Evolutionary conservation across 208 protist genomes (phyloP).

Genomic region (Trypanosoma platydactyli): DNA sequence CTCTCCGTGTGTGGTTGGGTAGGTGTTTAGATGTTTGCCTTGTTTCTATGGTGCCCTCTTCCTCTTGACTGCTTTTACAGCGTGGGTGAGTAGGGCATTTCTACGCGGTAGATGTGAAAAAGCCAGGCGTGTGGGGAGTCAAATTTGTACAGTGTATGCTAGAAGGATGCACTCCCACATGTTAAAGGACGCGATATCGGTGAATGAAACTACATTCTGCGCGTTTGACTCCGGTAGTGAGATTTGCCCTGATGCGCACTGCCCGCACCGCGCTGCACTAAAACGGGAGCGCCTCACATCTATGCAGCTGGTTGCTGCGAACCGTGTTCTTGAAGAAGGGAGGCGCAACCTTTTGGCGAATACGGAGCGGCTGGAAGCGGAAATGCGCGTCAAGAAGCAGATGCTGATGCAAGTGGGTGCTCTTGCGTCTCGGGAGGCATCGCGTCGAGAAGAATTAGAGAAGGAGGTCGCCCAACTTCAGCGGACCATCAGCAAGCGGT

Average conservation of each 20-base stretch:
- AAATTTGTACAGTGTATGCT: no score
- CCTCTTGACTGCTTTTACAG: not conserved
- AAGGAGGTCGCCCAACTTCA: constrained; percentile 1
- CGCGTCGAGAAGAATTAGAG: constrained; percentile 14
- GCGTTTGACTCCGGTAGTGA: not conserved
- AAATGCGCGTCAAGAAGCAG: not conserved
- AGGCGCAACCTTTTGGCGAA: not conserved
- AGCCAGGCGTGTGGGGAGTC: not conserved
- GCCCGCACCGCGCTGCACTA: constrained; percentile 7
- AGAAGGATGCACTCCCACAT: not conserved
- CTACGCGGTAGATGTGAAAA: not conserved
- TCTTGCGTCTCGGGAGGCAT: not conserved
- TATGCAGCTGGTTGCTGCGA: constrained; percentile 15
- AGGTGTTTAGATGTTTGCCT: not conserved
- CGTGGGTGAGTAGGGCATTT: not conserved
- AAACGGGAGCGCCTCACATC: constrained; percentile 15
- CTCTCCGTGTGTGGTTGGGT: no score
- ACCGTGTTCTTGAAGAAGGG: constrained; percentile 12
- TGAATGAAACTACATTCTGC: not conserved
- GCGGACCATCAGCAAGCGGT: not conserved
- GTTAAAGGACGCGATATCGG: not conserved
- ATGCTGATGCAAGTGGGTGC: constrained; percentile 3
- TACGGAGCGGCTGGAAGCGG: not conserved
- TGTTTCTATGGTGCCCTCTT: constrained; percentile 10
- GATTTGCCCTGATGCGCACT: constrained; percentile 8